Evolutionary conservation across 805 yeast species (phyloP).

Genomic region (Cyberlindnera japonica): DNA sequence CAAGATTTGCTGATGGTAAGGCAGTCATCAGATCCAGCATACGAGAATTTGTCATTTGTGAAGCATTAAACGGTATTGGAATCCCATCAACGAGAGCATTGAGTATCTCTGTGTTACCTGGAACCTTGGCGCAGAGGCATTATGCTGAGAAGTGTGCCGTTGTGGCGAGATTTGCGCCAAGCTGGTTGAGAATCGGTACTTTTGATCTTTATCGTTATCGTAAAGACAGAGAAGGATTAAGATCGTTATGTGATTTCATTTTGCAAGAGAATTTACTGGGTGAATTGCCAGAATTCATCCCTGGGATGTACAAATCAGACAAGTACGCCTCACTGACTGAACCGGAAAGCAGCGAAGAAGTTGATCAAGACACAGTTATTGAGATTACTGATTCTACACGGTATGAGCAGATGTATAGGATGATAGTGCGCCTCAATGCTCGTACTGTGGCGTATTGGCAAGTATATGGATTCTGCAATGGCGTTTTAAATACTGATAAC

Average conservation of each 20-base stretch:
- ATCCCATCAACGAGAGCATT: conserved; percentile 86
- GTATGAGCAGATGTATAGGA: conserved; percentile 70
- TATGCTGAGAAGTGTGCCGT: conserved; percentile 79
- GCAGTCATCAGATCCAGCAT: conserved; percentile 87
- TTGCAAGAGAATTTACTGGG: conserved; percentile 55
- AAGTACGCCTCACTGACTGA: conserved; percentile 24
- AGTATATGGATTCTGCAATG: conserved; percentile 87
- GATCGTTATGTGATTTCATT: conserved; percentile 66
- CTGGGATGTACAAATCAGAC: conserved; percentile 23
- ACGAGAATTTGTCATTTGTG: conserved; percentile 83
- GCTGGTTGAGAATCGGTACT: conserved; percentile 86
- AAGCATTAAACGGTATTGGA: conserved; percentile 73
- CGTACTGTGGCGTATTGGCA: conserved; percentile 80
- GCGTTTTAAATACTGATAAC: conserved; percentile 92
- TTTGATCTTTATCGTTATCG: conserved; percentile 80
- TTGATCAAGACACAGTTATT: conserved; percentile 7
- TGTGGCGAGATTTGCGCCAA: conserved; percentile 76
- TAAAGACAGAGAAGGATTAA: conserved; percentile 60
- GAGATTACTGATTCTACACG: conserved; percentile 42
- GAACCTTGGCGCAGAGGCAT: conserved; percentile 69
- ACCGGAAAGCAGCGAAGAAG: conserved; percentile 16
- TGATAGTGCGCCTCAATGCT: conserved; percentile 73
- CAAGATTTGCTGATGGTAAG: conserved; percentile 95
- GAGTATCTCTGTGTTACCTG: conserved; percentile 67
- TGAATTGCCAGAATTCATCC: conserved; percentile 26